Conservation (phyloP, 805 yeast genomes). For the Cyberlindnera mycetangii region DNA sequence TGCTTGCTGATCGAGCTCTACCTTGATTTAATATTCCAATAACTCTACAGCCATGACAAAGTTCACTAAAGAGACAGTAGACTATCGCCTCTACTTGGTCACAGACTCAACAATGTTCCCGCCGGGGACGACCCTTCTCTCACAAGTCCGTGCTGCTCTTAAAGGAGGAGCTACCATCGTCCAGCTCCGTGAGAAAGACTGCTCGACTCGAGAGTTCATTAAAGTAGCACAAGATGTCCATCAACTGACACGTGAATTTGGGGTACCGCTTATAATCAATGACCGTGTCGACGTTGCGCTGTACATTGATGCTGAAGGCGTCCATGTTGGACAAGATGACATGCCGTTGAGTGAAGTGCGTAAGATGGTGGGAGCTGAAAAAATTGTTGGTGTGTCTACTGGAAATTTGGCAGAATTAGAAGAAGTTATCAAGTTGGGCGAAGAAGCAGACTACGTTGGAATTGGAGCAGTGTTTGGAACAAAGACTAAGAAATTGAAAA, state of each 20-base stretch:
- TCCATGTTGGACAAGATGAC: slow-evolving; percentile 92
- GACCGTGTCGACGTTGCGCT: slow-evolving; percentile 87
- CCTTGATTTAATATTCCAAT: not conserved
- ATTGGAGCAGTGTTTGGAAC: slow-evolving; percentile 80
- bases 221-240: slow-evolving; percentile 59
- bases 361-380: slow-evolving; percentile 63
- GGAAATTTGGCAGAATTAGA: slow-evolving; percentile 54
- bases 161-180: slow-evolving; percentile 75
- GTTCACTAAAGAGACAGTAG: slow-evolving; percentile 21
- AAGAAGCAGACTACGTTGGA: slow-evolving; percentile 73
- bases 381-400: slow-evolving; percentile 78
- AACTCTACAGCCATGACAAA: not conserved
- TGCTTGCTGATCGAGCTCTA: too few relatives aligned
- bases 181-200: slow-evolving; percentile 77
- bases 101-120: slow-evolving; percentile 81
- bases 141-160: slow-evolving; percentile 63
- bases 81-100: slow-evolving; percentile 70
- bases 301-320: slow-evolving; percentile 87
- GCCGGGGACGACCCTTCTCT: slow-evolving; percentile 46
- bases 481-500: slow-evolving; percentile 57
- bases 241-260: slow-evolving; percentile 51
- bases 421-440: slow-evolving; percentile 43
- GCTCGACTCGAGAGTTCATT: slow-evolving; percentile 67
- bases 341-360: slow-evolving; percentile 59
- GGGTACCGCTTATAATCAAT: slow-evolving; percentile 78